These are phyloP conservation scores for Calonectria ilicicola DNA, from an alignment of 2,329 filamentous ascomycete species.

Conservation along the genomic window DNA sequence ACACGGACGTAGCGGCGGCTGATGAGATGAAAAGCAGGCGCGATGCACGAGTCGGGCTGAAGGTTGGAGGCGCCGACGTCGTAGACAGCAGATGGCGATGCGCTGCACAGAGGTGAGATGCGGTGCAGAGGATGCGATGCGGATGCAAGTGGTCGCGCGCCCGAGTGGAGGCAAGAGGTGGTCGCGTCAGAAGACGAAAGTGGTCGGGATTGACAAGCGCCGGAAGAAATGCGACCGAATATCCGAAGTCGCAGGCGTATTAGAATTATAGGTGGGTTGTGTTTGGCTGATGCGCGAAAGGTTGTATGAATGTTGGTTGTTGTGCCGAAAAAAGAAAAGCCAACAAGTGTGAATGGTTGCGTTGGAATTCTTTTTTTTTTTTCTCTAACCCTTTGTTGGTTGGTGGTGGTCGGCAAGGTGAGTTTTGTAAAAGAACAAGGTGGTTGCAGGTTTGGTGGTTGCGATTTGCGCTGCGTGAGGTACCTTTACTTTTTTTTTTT, in stretches of 20 bases:
- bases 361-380: constrained; percentile 1
- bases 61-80: constrained; percentile 2
- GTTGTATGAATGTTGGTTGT: constrained; percentile 33
- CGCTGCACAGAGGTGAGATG: constrained; percentile 12
- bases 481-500: constrained; percentile 37
- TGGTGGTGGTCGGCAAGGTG: constrained; percentile 27
- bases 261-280: constrained; percentile 11
- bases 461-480: constrained; percentile 26
- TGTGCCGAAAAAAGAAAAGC: constrained; percentile 24
- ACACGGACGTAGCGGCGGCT: constrained; percentile 26
- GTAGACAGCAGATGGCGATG: constrained; percentile 19
- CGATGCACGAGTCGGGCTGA: constrained; percentile 11
- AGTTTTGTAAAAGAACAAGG: constrained; percentile 6
- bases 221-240: constrained; percentile 12
- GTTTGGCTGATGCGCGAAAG: constrained; percentile 24
- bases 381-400: constrained; percentile 10
- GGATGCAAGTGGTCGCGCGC: constrained; percentile 17
- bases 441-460: constrained; percentile 16
- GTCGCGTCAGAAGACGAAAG: constrained; percentile 7
- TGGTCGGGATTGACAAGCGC: constrained; percentile 5
- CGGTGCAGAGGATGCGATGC: constrained; percentile 3
- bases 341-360: constrained; percentile 30
- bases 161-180: constrained; percentile 2
- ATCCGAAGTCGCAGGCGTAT: constrained; percentile 20
- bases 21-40: constrained; percentile 26